Conservation (phyloP, 169 alveolate species). For the Plasmodium fragile region DNA sequence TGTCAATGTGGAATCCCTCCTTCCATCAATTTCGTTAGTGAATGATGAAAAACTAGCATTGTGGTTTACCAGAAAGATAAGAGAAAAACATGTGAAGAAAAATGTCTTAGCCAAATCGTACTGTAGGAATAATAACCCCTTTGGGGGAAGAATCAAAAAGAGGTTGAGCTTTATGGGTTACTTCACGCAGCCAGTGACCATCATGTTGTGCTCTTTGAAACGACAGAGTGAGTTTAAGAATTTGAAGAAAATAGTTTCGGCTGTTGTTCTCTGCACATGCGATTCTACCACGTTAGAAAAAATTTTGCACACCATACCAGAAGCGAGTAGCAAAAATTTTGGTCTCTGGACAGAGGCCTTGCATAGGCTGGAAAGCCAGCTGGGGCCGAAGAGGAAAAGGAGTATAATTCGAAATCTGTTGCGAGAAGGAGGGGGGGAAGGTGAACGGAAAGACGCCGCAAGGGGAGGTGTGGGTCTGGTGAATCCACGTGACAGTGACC, state of each 20-base stretch:
- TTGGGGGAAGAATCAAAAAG: not conserved
- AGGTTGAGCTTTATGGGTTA: conserved; percentile 58
- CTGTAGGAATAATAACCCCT: not conserved
- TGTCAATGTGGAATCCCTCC: not conserved
- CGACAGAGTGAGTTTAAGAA: conserved; percentile 48
- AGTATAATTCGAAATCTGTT: conserved; percentile 9
- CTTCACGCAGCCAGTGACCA: conserved; percentile 56
- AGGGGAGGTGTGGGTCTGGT: not conserved
- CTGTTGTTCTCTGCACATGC: conserved; percentile 62
- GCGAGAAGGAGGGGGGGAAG: not conserved
- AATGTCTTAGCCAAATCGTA: not conserved
- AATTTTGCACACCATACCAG: conserved; percentile 70
- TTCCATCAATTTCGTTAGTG: conserved; percentile 34
- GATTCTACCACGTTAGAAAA: conserved; percentile 67
- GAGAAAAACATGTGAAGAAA: not conserved
- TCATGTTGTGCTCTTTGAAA: conserved; percentile 68
- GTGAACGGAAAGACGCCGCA: not conserved
- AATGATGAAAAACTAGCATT: conserved; percentile 34
- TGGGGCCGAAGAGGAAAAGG: conserved; percentile 28
- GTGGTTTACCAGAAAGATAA: conserved; percentile 63
- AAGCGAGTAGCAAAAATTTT: conserved; percentile 51
- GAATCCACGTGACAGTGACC: not conserved
- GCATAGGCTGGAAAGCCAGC: not conserved
- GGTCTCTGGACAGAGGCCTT: conserved; percentile 40
- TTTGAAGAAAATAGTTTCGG: conserved; percentile 51